These are phyloP conservation scores for Pharnaceum exiguum DNA, from an alignment of 148 eudicot species.

Conservation along the genomic window DNA sequence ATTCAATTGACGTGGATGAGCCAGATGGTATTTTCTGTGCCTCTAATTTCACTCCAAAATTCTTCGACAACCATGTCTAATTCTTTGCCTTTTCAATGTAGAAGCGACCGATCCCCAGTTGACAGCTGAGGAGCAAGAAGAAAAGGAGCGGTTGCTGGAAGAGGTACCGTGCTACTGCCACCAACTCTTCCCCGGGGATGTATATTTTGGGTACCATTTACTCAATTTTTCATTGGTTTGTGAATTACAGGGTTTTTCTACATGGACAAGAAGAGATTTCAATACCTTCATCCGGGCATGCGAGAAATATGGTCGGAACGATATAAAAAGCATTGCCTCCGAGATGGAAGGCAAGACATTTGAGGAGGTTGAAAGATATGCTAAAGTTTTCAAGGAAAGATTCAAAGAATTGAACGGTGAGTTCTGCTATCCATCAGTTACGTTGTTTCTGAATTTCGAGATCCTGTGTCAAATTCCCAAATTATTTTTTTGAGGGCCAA, in stretches of 20 bases:
- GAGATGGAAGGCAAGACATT: constrained; percentile 97
- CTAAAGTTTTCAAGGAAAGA: constrained; percentile 88
- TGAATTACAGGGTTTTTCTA: constrained; percentile 69
- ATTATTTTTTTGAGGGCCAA: too few species aligned
- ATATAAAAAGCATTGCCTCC: constrained; percentile 63
- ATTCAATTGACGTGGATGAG: constrained; percentile 90
- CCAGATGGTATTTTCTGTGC: constrained; percentile 59
- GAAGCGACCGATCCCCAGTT: constrained; percentile 88
- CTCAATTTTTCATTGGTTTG: too few species aligned
- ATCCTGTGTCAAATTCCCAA: too few species aligned
- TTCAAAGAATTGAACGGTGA: constrained; percentile 91
- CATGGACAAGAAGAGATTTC: constrained; percentile 91
- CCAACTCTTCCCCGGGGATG: not conserved
- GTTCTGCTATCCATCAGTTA: too few species aligned
- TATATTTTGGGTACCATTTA: too few species aligned
- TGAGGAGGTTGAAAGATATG: constrained; percentile 96
- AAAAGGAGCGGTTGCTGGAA: constrained; percentile 77
- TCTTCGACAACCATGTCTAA: not conserved
- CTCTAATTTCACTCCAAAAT: too few species aligned
- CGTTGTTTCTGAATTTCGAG: too few species aligned
- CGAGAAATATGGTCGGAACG: constrained; percentile 88
- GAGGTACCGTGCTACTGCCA: constrained; percentile 29
- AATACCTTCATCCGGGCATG: constrained; percentile 95
- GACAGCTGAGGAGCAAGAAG: constrained; percentile 97
- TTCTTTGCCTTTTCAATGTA: constrained; percentile 11